phyloP scores from a whole-genome alignment of 305 asterid species.

The Ruellia speciosa region DNA sequence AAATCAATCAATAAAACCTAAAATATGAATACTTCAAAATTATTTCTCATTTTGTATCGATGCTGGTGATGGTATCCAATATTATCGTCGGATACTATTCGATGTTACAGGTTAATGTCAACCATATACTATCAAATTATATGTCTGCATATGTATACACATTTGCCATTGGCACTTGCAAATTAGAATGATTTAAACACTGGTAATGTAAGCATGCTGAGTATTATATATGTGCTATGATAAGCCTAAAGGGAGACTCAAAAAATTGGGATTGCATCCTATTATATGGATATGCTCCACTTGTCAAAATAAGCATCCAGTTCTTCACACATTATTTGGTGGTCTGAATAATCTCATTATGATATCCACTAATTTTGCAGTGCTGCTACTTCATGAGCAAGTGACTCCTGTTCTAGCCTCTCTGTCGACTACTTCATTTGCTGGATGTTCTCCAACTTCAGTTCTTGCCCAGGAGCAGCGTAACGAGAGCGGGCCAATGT shows the following conservation, averaged over 20 bases:
- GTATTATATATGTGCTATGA: constrained; percentile 3
- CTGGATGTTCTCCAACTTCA: constrained; percentile 44
- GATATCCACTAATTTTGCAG: constrained; percentile 37
- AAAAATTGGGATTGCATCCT: constrained; percentile 2
- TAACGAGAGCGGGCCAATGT: constrained; percentile 31
- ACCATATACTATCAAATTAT: too few species aligned
- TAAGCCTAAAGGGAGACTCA: neutral
- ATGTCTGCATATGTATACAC: too few species aligned
- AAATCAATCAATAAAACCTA: too few species aligned
- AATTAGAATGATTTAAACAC: neutral
- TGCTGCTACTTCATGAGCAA: constrained; percentile 60
- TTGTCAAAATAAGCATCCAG: neutral
- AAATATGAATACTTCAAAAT: too few species aligned
- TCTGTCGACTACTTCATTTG: constrained; percentile 39
- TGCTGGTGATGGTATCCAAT: too few species aligned
- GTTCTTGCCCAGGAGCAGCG: constrained; percentile 49
- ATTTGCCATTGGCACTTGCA: neutral
- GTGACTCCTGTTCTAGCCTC: constrained; percentile 41
- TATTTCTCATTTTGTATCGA: too few species aligned
- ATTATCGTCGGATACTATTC: too few species aligned
- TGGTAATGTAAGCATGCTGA: constrained; percentile 4
- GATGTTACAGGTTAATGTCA: too few species aligned
- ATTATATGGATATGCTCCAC: neutral
- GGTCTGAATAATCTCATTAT: constrained; percentile 9
- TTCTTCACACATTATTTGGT: neutral